These are phyloP conservation scores for Pythium angustatum DNA, from an alignment of 352 stramenopile genomes.

Conservation along the genomic window DNA sequence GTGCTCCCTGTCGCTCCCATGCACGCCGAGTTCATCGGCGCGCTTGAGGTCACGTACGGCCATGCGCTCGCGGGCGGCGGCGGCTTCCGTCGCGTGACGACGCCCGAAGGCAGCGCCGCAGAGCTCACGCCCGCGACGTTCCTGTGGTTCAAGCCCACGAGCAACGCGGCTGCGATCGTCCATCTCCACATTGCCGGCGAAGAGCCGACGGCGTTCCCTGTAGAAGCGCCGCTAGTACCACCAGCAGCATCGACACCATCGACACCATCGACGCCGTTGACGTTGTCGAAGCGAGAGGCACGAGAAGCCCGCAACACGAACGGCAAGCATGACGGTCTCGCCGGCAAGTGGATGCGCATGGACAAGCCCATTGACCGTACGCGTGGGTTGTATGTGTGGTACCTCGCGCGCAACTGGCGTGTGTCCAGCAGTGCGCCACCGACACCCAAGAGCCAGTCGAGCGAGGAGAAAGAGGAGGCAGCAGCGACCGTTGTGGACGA, in stretches of 20 bases:
- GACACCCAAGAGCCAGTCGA: conserved; percentile 3
- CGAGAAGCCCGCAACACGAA: no score
- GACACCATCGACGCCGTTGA: not conserved
- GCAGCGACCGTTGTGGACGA: conserved; percentile 2
- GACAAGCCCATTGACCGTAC: conserved; percentile 76
- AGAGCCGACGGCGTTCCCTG: conserved; percentile 15
- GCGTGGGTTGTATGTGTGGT: conserved; percentile 69
- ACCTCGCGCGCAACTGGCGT: conserved; percentile 29
- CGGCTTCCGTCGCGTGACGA: conserved; percentile 85
- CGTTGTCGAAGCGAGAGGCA: no score
- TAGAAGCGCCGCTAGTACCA: conserved; percentile 15
- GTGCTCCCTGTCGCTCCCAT: conserved; percentile 33
- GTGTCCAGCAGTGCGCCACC: not conserved
- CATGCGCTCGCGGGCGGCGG: conserved; percentile 78
- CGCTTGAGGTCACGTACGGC: conserved; percentile 85
- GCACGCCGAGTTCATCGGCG: conserved; percentile 70
- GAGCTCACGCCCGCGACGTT: conserved; percentile 82
- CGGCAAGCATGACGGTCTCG: not conserved
- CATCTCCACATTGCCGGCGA: conserved; percentile 52
- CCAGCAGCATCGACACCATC: not conserved
- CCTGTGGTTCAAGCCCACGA: conserved; percentile 79
- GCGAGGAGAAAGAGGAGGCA: conserved; percentile 13
- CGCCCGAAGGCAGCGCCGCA: conserved; percentile 62
- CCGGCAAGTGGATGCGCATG: conserved; percentile 50
- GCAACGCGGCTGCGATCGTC: conserved; percentile 43